Percentiles rank a stretch among this genome's conserved stretches.
Evolutionary conservation across 202 grass and related monocot species (phyloP).

Genomic region (Eragrostis tef): DNA sequence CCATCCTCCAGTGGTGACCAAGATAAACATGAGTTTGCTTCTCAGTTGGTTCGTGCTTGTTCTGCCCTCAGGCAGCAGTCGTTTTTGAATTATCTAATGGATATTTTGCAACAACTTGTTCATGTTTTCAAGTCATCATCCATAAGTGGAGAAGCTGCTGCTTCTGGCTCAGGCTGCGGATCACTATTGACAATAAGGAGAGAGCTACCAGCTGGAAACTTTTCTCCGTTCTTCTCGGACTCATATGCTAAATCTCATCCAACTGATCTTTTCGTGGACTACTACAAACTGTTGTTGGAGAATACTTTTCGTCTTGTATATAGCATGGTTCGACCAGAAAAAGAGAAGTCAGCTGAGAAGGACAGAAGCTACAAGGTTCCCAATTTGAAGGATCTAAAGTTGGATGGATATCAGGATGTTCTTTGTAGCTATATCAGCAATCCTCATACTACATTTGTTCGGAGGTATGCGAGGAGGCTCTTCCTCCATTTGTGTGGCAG

Average conservation of each 20-base stretch:
- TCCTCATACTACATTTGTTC: constrained; percentile 89
- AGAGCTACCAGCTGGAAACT: constrained; percentile 94
- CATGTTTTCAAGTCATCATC: constrained; percentile 82
- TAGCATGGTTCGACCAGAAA: constrained; percentile 96
- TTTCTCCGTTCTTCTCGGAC: constrained; percentile 95
- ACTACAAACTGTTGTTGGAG: constrained; percentile 88
- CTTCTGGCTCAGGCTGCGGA: constrained; percentile 79
- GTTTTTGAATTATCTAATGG: constrained; percentile 97
- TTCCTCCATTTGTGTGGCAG: constrained; percentile 98
- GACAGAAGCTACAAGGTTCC: constrained; percentile 74
- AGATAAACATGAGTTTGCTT: constrained; percentile 91
- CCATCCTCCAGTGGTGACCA: constrained; percentile 62
- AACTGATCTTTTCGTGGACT: constrained; percentile 89
- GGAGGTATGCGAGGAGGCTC: constrained; percentile 94
- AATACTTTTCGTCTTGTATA: constrained; percentile 96
- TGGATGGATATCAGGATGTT: constrained; percentile 95
- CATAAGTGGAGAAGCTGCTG: constrained; percentile 62
- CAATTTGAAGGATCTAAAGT: constrained; percentile 81
- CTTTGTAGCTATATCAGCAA: constrained; percentile 99
- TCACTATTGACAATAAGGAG: constrained; percentile 84
- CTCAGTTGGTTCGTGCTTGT: constrained; percentile 85
- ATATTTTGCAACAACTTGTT: constrained; percentile 92
- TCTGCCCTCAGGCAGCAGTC: constrained; percentile 82
- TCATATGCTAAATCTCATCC: constrained; percentile 98
- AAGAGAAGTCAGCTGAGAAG: constrained; percentile 84